phyloP scores from a whole-genome alignment of 768 basidiomycete species.

The Auricularia sp. region DNA sequence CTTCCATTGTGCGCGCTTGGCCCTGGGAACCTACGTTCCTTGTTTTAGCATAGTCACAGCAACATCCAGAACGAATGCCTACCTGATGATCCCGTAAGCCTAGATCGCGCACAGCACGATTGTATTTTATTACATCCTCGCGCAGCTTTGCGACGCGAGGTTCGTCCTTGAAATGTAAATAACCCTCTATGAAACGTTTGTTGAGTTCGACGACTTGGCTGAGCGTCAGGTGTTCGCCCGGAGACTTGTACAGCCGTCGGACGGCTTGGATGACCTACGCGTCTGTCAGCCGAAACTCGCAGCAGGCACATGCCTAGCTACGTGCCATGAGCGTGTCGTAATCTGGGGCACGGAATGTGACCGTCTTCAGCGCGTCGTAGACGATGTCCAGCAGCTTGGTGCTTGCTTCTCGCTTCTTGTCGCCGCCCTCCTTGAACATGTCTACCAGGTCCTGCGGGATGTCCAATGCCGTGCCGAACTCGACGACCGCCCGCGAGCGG shows the following conservation, averaged over 20 bases:
- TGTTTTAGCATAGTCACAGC: background rate
- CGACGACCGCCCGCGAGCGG: conserved; percentile 92
- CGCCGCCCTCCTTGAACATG: conserved; percentile 85
- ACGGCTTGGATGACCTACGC: conserved; percentile 87
- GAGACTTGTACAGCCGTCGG: conserved; percentile 85
- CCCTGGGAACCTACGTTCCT: conserved; percentile 61
- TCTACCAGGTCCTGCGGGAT: conserved; percentile 84
- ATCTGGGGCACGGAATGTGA: conserved; percentile 91
- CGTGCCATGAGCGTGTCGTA: conserved; percentile 95
- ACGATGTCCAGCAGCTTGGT: conserved; percentile 81
- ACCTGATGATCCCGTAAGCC: conserved; percentile 93
- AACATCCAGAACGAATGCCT: conserved; percentile 9
- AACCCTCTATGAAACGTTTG: conserved; percentile 85
- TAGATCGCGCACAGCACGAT: conserved; percentile 75
- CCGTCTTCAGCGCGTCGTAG: conserved; percentile 89
- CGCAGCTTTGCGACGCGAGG: conserved; percentile 77
- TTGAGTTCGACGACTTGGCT: conserved; percentile 95
- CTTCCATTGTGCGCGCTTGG: conserved; percentile 79
- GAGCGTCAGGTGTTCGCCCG: conserved; percentile 85
- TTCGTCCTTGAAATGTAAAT: conserved; percentile 85
- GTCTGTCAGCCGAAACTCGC: background rate
- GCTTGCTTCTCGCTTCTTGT: conserved; percentile 82
- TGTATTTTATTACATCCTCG: conserved; percentile 77
- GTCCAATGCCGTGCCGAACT: conserved; percentile 85
- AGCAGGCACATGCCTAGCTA: conserved; percentile 2